Evolutionary conservation across 2,329 filamentous ascomycete species (phyloP), one percentile per base, ranked within the genome.

Genomic region (Chrysosporium keratinophilum): DNA sequence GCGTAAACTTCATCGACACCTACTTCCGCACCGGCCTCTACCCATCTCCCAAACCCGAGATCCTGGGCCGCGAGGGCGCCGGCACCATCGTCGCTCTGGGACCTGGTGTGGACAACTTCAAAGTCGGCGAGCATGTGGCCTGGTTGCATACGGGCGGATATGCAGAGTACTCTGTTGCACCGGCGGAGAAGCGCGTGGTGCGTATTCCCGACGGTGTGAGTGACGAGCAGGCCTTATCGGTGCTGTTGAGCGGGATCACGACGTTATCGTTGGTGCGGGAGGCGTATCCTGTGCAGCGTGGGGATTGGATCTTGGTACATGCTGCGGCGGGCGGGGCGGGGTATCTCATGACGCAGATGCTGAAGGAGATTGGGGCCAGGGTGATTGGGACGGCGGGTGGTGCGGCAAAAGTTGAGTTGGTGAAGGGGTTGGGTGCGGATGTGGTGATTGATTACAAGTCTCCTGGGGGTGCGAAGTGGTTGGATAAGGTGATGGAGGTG

Each of bases 11-110:
- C 72, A 94, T 95, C 64, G 90, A 95, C 70, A 95, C 80, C 39
- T 95, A 95, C 72, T 94, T 90, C 78, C 88, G 90, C 67, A 82
- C 79, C 11, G 90, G 90, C 10, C 79, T 95, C 49, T 95, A 95
- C 75, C 74, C 82, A 1, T 77, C 85, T 0, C 67, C 73, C 1
- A 81, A 86, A 62, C 90, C 89, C 3, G 78, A 86, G 62, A 82
- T 84, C 49, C 83, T 91, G 17, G 89, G 90, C 57, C 84, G 85
- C 62, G 90, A 96, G 74, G 87, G 78, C 56, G 78, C 81, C 55
- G 89, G 90, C 57, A 82, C 78, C 40, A 72, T 95, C 58, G 81
- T 83, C 40, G 75, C 83, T 28, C 64, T 80, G 1, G 81, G 81
- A 17, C 69, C 77, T 12, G 68, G 73, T 3, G 53, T 65, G 2